Base-by-base conservation (phyloP, 495 filamentous ascomycete genomes). In the Opeltia flavorubescens region DNA sequence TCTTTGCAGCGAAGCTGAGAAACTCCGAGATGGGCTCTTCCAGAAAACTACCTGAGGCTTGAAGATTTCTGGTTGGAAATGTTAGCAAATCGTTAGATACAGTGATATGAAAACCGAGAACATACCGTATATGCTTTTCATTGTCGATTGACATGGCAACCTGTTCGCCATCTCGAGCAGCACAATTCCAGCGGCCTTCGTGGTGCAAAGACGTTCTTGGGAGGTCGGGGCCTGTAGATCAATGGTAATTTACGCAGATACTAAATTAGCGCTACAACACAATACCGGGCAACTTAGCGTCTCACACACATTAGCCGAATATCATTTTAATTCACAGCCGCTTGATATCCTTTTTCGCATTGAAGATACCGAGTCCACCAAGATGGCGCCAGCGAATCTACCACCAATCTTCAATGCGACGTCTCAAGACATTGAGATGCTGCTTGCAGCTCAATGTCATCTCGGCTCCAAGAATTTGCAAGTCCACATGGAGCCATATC, bases 401-500 rank as follows among this genome's bases (percentile, higher is more conserved):
- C 88, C 88, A 60, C 74, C 86, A 41, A 77, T 80, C 55, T 94
- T 95, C 84, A 83, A 84, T 76, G 79, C 82, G 46, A 85, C 82
- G 54, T 67, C 72, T 43, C 71, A 82, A 70, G 91, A 98, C 76
- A 94, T 98, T 74, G 91, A 98, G 84, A 93, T 89, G 86, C 84
- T 98, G 55, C 82, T 98, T 44, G 83, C 87, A 60, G 91, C 91
- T 62, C 88, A 95, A 71, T 82, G 78, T 69, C 91, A 98, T 74
- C 78, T 98, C 54, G 91, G 91, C 64, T 88, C 83, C 72, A 98
- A 98, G 83, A 98, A 98, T 77, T 63, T 96, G 55, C 88, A 95
- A 74, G 78, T 91, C 62, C 87, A 96, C 73, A 96, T 95, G 91
- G 88, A 96, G 73, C 86, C 91, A 55, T 98, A 98, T 75, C 80